Evolutionary conservation across 2,329 filamentous ascomycete genomes (phyloP), one percentile per base, ranked within the genome.

Genomic region (Ophiostoma piceae): DNA sequence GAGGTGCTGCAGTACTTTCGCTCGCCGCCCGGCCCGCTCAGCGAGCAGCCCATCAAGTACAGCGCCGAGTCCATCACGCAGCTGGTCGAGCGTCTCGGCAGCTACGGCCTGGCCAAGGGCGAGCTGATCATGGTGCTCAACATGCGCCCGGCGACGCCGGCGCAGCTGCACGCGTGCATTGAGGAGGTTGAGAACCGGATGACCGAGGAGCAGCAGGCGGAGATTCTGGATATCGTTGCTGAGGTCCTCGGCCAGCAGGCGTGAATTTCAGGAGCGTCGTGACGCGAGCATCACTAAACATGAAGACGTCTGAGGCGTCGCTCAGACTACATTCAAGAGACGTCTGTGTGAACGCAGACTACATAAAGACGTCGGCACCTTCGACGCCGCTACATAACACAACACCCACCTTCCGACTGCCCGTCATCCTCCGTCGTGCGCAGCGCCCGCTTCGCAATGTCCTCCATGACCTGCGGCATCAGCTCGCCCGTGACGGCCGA

Each of bases 71-170:
- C 82, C 67, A 85, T 90, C 72, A 75, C 79, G 7, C 78, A 76
- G 32, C 83, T 91, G 57, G 80, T 90, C 57, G 79, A 84, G 74
- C 81, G 79, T 32, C 79, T 91, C 67, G 82, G 83, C 12, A 81
- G 80, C 0, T 89, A 84, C 77, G 82, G 86, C 65, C 82, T 91
- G 69, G 85, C 86, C 78, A 91, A 91, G 80, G 87, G 87, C 69
- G 89, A 91, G 78, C 79, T 89, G 69, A 80, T 91, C 75, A 89
- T 90, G 85, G 84, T 91, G 66, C 77, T 90, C 74, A 91, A 91
- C 76, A 79, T 89, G 62, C 83, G 88, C 12, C 89, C 89, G 0
- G 81, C 82, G 29, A 85, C 82, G 37, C 80, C 83, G 39, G 83
- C 84, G 3, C 83, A 84, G 65, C 80, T 91, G 73, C 88, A 88